These are phyloP conservation scores for Geoglossum cookeanum DNA, from an alignment of 2,329 filamentous ascomycete species.

Conservation along the genomic window DNA sequence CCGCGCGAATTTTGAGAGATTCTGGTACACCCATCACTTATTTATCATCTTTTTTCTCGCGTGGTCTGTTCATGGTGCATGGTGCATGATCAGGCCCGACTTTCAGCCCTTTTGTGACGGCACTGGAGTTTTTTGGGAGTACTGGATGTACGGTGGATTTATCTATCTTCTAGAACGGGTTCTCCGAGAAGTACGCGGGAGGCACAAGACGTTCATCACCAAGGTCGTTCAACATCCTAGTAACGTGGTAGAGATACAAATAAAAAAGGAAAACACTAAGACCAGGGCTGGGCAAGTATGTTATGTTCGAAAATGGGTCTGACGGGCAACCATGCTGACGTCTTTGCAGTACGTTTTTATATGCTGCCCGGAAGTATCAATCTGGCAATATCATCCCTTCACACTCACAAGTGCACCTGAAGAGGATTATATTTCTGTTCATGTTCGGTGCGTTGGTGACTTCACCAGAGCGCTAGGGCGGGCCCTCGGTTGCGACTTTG, in stretches of 20 bases:
- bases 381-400: conserved; percentile 82
- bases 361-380: conserved; percentile 66
- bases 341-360: conserved; percentile 55
- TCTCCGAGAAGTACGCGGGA: conserved; percentile 57
- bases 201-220: conserved; percentile 69
- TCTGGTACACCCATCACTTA: conserved; percentile 82
- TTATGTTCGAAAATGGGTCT: neutral
- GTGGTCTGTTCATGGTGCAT: conserved; percentile 77
- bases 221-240: conserved; percentile 81
- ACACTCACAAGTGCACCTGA: conserved; percentile 73
- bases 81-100: conserved; percentile 80
- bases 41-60: conserved; percentile 80
- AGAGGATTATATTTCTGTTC: conserved; percentile 77
- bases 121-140: conserved; percentile 73
- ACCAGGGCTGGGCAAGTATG: conserved; percentile 50
- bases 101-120: conserved; percentile 59
- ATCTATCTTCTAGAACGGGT: conserved; percentile 64
- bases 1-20: conserved; percentile 68
- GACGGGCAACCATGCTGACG: neutral
- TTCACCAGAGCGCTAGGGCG: conserved; percentile 54
- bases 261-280: conserved; percentile 76
- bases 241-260: conserved; percentile 79
- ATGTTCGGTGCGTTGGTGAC: conserved; percentile 66
- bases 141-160: conserved; percentile 72
- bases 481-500: conserved; percentile 58